Evolutionary conservation across 805 yeast genomes (phyloP).

Genomic region (Pichia paraexigua): DNA sequence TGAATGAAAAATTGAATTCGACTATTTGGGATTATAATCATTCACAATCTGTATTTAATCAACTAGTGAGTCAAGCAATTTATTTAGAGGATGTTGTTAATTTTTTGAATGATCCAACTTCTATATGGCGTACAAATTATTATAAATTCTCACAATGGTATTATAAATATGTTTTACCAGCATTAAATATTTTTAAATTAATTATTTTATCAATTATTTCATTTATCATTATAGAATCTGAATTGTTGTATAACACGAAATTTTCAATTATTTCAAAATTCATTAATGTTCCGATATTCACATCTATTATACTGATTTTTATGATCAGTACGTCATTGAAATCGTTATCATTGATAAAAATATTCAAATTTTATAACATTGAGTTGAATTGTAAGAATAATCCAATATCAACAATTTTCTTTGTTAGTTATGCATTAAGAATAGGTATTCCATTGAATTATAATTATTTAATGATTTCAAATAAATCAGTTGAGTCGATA

Average conservation of each 20-base stretch:
- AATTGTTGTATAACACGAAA: constrained; percentile 33
- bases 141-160: constrained; percentile 1
- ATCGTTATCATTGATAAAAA: constrained; percentile 56
- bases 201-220: constrained; percentile 37
- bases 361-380: constrained; percentile 71
- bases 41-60: constrained; percentile 48
- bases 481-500: constrained; percentile 21
- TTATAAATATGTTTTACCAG: constrained; percentile 30
- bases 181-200: constrained; percentile 36
- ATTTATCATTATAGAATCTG: constrained; percentile 59
- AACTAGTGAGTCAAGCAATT: constrained; percentile 40
- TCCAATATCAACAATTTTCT: constrained; percentile 67
- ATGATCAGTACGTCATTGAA: constrained; percentile 38
- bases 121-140: constrained; percentile 3
- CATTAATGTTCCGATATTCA: constrained; percentile 27
- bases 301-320: constrained; percentile 62
- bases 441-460: constrained; percentile 76
- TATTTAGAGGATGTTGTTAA: constrained; percentile 48
- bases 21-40: constrained; percentile 39
- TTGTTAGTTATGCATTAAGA: constrained; percentile 73
- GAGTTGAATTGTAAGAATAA: constrained; percentile 60
- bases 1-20: constrained; percentile 4
- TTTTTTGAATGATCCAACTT: constrained; percentile 20
- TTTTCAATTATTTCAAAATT: constrained; percentile 22
- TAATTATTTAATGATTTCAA: constrained; percentile 63